Base-by-base conservation (phyloP, 2,329 filamentous ascomycete genomes). In the Venturia nashicola region DNA sequence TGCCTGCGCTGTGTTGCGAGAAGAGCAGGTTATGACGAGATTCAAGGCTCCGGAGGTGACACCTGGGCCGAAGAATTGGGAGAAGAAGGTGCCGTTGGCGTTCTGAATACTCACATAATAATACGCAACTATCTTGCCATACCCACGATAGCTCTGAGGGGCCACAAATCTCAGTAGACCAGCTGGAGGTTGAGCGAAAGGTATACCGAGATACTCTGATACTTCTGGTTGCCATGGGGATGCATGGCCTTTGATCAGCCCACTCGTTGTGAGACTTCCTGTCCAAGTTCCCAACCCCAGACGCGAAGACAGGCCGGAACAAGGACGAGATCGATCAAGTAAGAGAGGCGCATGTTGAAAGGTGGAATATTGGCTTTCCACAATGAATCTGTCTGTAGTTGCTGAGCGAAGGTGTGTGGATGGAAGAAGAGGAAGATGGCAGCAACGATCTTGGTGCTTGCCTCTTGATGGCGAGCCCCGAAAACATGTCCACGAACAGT, bases 161-260 rank as follows among this genome's bases (percentile, higher is more conserved):
- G 71, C 67, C 14, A 69, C 71, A 65, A 74, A 75, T 40, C 73
- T 69, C 39, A 74, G 66, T 36, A 70, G 66, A 9, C 71, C 73
- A n/a, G 71, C 63, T 8, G 73, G 73, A 23, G 72, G 68, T 65
- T 71, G 67, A 1, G 72, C 74, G 62, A 72, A 76, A 11, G 70
- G 71, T 48, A 75, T 72, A 20, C 73, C 74, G 18, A 76, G 65
- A 46, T 73, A 76, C 42, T 75, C 72, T 12, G 67, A 66, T 12
- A 73, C 70, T 46, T 48, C 64, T 2, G 63, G 67, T 39, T 64
- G 67, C n/a, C n/a, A 20, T 2, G 68, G 65, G 5, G 72, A 70
- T 57, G 61, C 60, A 59, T 75, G 73, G 11, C 74, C 73, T 55
- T 71, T 65, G 48, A 75, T 68, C 2, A 64, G 66, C 8, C 73